Base-by-base conservation (phyloP, 2,329 filamentous ascomycete genomes). In the Nigrospora osmanthi region DNA sequence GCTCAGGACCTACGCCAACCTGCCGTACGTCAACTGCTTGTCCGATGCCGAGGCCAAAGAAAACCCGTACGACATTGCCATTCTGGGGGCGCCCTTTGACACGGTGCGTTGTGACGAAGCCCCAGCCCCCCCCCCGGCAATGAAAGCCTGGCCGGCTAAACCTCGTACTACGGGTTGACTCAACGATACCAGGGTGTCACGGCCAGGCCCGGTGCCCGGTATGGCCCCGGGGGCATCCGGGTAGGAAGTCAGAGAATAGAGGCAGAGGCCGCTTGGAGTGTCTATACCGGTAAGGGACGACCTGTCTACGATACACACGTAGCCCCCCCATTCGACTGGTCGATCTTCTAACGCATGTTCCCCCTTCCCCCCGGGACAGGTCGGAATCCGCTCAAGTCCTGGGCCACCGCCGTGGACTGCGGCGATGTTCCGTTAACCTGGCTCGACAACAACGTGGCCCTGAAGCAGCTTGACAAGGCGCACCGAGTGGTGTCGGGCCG, bases 351-450 rank as follows among this genome's bases (percentile, higher is more conserved):
- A 28, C 23, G 2, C 23, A 2, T 10, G 23, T 7, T 28, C 5
- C 7, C 23, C 23, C 23, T 7, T 23, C 19, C n/a, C n/a, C n/a
- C n/a, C n/a, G n/a, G 23, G 16, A 6, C 40, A 64, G 64, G 56
- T n/a, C 62, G 56, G 45, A 89, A 89, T 55, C 81, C 84, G 0
- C 86, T 87, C 59, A 68, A 71, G 23, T 83, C 78, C n/a, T 89
- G 84, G 82, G 83, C 84, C 0, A 80, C 69, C 13, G 73, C 91
- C 39, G 73, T 88, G 34, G 87, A 91, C 65, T 90, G 87, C 56
- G 87, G 87, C 31, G 87, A 91, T 54, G 86, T 88, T 45, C 84
- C 83, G 2, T 70, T 89, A 48, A 87, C 83, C 0, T 85, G 83
- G 11, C 82, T 90, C 51, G 86, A 91, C 64, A 91, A 90, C 59